Base-by-base conservation (phyloP, 192 early-diverging fungal species). In the Gryganskiella cystojenkinii region DNA sequence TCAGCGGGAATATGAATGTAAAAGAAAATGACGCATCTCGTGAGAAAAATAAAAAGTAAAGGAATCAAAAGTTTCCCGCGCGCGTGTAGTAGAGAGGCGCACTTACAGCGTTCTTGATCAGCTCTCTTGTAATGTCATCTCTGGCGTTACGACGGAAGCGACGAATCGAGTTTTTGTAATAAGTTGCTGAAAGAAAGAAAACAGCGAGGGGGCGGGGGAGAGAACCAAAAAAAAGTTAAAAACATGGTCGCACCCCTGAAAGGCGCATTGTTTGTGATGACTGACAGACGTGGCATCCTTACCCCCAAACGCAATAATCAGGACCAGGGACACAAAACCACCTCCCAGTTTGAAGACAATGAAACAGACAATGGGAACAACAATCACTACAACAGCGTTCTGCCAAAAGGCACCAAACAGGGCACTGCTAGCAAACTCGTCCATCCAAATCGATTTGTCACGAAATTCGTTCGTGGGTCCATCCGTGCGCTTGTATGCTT, bases 121-220 rank as follows among this genome's bases (percentile, higher is more conserved):
- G 76, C 53, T 92, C 91, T 20, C 91, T 88, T 46, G 83, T 78
- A 42, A 92, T 81, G 64, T 94, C 91, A 62, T 92, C 90, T 56
- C 90, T 87, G 20, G 88, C 86, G 28, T 87, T 81, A 56, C 90
- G 87, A 55, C 92, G 85, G 64, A 90, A 86, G 44, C 91, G 86
- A 22, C 83, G 86, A 13, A 92, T 86, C 19, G 90, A 91, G 68
- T 87, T 92, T 58, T 90, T 87, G 69, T 92, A 92, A 70, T 91
- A 94, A 25, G 91, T 91, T 27, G 84, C 89, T 80, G 82, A 75
- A 70, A 75, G 75, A 17, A 50, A 22, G 33, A 65, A 1, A 10
- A 43, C 13, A 17, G 55, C 22, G 58, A 56, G 6, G 11, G 3
- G 3, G 34, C 61, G 53, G 30, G 30, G 33, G 51, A 62, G 28